Conservation (phyloP, 768 basidiomycete genomes). For the Termitomyces sp. region DNA sequence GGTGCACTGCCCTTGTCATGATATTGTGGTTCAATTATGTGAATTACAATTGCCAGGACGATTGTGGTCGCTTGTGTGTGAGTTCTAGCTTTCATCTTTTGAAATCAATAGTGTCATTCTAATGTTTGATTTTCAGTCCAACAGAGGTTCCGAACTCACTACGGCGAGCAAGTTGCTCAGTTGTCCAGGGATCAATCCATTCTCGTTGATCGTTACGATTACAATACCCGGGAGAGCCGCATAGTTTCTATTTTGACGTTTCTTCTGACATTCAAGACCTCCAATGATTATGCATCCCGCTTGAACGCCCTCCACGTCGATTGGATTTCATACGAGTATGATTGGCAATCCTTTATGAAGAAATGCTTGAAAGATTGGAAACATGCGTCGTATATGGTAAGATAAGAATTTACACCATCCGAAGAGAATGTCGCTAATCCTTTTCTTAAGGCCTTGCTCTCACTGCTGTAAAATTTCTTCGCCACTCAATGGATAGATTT, state of each 20-base stretch:
- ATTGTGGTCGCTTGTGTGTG: constrained; percentile 43
- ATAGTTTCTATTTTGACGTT: constrained; percentile 33
- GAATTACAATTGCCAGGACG: constrained; percentile 30
- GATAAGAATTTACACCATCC: constrained; percentile 14
- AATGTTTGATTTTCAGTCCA: constrained; percentile 30
- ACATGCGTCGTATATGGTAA: constrained; percentile 32
- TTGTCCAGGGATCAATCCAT: constrained; percentile 51
- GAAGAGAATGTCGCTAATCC: not conserved
- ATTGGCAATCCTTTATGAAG: constrained; percentile 48
- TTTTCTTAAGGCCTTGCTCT: constrained; percentile 14
- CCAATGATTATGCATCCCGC: constrained; percentile 33
- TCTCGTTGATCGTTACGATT: constrained; percentile 21
- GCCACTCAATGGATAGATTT: not conserved
- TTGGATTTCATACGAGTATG: constrained; percentile 45
- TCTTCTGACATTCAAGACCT: constrained; percentile 39
- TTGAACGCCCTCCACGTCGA: constrained; percentile 52
- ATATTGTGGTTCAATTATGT: constrained; percentile 1
- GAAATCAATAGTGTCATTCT: not conserved
- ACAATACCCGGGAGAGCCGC: constrained; percentile 25
- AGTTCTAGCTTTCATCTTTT: constrained; percentile 13
- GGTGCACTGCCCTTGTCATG: constrained; percentile 8
- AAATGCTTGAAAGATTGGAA: constrained; percentile 48
- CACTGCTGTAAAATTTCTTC: constrained; percentile 21
- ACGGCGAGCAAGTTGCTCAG: constrained; percentile 51
- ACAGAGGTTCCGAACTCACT: constrained; percentile 50